Conservation (phyloP, 1,139 yeast species). For the Taphrina pruni region DNA sequence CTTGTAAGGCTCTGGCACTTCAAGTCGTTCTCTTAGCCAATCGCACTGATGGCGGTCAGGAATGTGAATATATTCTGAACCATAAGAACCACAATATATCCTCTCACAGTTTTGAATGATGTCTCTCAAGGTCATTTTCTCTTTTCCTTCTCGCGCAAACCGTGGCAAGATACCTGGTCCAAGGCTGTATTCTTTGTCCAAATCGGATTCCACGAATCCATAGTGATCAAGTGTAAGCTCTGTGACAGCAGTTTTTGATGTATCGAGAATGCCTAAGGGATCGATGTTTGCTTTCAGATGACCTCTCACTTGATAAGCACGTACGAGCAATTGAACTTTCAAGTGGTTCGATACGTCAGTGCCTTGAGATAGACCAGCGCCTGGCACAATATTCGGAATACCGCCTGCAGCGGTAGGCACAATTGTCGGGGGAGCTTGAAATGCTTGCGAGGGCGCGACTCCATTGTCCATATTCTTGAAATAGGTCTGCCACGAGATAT, state of each 20-base stretch:
- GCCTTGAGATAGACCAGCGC: slow-evolving; percentile 53
- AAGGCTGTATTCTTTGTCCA: slow-evolving; percentile 79
- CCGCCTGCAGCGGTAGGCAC: slow-evolving; percentile 73
- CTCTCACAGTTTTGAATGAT: slow-evolving; percentile 78
- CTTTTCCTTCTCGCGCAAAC: slow-evolving; percentile 68
- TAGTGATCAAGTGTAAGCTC: slow-evolving; percentile 91
- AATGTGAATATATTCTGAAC: slow-evolving; percentile 94
- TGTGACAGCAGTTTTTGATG: slow-evolving; percentile 67
- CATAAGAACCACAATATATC: slow-evolving; percentile 86
- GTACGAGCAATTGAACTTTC: slow-evolving; percentile 92
- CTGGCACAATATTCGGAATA: slow-evolving; percentile 61
- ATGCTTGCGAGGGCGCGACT: slow-evolving; percentile 77
- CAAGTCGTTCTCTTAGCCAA: slow-evolving; percentile 97
- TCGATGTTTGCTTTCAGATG: slow-evolving; percentile 94
- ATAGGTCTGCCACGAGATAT: slow-evolving; percentile 93
- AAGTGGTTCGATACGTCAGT: slow-evolving; percentile 80
- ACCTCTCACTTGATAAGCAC: slow-evolving; percentile 99
- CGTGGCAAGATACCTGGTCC: slow-evolving; percentile 98
- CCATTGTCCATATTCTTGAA: slow-evolving; percentile 82
- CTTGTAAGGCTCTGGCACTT: slow-evolving; percentile 85
- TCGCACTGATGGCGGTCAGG: slow-evolving; percentile 96
- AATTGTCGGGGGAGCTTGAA: slow-evolving; percentile 86
- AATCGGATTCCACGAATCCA: slow-evolving; percentile 84
- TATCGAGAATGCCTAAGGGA: slow-evolving; percentile 88
- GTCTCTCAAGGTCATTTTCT: slow-evolving; percentile 71